These are phyloP conservation scores for Phaffia australis DNA, from an alignment of 768 basidiomycete genomes.

Conservation along the genomic window DNA sequence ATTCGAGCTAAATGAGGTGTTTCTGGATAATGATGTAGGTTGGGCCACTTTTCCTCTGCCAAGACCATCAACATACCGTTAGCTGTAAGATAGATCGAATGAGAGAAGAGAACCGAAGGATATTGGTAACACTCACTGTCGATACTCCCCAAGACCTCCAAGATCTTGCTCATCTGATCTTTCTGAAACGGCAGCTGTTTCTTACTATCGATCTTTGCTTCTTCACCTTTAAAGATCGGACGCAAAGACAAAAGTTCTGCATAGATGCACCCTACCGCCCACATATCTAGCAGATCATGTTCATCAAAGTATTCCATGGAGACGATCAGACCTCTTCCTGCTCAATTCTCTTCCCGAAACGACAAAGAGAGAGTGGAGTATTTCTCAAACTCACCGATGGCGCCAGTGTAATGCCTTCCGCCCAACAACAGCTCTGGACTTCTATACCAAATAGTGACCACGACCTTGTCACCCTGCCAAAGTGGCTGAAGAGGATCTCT, in stretches of 20 bases:
- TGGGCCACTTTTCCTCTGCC: slow-evolving; percentile 80
- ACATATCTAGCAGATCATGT: slow-evolving; percentile 51
- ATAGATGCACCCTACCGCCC: slow-evolving; percentile 97
- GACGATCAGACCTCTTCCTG: neutral
- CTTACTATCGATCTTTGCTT: slow-evolving; percentile 89
- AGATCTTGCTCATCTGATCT: slow-evolving; percentile 90
- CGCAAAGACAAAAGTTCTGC: slow-evolving; percentile 85
- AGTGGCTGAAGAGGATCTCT: slow-evolving; percentile 84
- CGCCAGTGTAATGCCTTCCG: slow-evolving; percentile 93
- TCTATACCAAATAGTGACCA: slow-evolving; percentile 99
- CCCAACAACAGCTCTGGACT: slow-evolving; percentile 92
- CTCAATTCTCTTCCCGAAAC: neutral
- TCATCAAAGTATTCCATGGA: neutral
- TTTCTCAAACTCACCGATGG: slow-evolving; percentile 45
- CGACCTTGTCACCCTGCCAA: slow-evolving; percentile 91
- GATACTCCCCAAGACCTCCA: slow-evolving; percentile 84
- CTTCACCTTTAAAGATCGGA: slow-evolving; percentile 98
- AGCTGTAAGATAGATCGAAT: neutral
- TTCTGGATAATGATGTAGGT: slow-evolving; percentile 74
- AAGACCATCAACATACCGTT: neutral
- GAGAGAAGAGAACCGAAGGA: slow-evolving; percentile 8
- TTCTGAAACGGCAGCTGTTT: slow-evolving; percentile 95
- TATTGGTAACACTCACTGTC: slow-evolving; percentile 48
- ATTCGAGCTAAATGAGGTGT: slow-evolving; percentile 69
- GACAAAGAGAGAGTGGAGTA: neutral